Percentiles rank a stretch among this genome's conserved stretches.
These are phyloP conservation scores for Macrolepiota dolichaula DNA, from an alignment of 768 basidiomycete genomes.

Conservation along the genomic window DNA sequence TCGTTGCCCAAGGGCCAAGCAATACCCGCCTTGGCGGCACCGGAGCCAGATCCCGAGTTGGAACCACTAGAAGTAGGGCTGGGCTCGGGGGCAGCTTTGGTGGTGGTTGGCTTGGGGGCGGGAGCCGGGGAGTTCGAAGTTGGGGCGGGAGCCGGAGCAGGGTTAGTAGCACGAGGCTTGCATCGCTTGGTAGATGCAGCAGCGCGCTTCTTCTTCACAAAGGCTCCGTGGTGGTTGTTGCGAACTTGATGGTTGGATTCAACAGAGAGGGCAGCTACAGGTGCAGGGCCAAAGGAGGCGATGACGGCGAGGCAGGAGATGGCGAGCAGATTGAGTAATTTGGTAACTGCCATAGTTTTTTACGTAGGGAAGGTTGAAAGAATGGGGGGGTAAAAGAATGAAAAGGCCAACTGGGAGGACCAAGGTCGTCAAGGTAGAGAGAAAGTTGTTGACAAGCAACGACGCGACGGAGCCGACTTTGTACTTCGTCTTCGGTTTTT, in stretches of 20 bases:
- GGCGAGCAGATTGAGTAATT: constrained; percentile 56
- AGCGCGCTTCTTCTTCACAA: constrained; percentile 51
- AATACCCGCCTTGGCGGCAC: constrained; percentile 52
- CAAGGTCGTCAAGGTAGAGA: constrained; percentile 15
- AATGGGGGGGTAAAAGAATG: constrained; percentile 22
- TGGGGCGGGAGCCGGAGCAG: constrained; percentile 18
- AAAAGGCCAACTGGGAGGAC: constrained; percentile 22
- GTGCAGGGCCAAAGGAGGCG: constrained; percentile 40
- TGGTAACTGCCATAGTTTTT: constrained; percentile 40
- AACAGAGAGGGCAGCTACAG: constrained; percentile 52
- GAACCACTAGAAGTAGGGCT: constrained; percentile 10
- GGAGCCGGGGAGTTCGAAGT: constrained; percentile 11
- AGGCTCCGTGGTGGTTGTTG: constrained; percentile 40
- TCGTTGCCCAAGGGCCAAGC: constrained; percentile 64
- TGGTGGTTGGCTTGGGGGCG: neutral
- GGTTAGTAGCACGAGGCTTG: constrained; percentile 44
- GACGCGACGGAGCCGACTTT: neutral
- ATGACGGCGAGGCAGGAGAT: constrained; percentile 57
- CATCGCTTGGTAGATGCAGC: constrained; percentile 45
- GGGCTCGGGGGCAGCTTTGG: constrained; percentile 16
- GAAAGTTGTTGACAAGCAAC: constrained; percentile 1
- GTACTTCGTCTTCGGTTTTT: constrained; percentile 1
- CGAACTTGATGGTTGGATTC: constrained; percentile 40
- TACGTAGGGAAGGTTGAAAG: constrained; percentile 16
- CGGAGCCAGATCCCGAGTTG: neutral